Percentiles rank a stretch among this genome's conserved stretches.
phyloP scores from a whole-genome alignment of 257 asterid genomes.

The Rehmannia glutinosa region DNA sequence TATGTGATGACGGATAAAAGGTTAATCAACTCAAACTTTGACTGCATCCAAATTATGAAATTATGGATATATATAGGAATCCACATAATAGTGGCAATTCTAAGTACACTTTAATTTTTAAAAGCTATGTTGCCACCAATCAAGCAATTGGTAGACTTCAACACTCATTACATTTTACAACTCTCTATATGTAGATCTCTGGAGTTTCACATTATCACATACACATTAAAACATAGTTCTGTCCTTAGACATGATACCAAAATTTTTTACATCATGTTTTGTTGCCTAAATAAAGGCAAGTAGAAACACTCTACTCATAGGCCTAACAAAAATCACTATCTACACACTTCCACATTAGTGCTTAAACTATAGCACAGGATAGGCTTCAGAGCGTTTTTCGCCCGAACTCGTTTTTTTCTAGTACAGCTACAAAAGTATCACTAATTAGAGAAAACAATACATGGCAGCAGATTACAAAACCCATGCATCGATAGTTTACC shows the following conservation, averaged over 20 bases:
- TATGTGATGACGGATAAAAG: too few species aligned
- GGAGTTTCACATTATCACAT: not conserved
- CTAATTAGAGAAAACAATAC: not conserved
- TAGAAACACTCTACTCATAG: not conserved
- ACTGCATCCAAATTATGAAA: too few species aligned
- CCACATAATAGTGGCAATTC: too few species aligned
- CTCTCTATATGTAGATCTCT: not conserved
- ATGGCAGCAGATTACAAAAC: too few species aligned
- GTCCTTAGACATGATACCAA: constrained; percentile 1
- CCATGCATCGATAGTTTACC: not conserved
- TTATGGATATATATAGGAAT: too few species aligned
- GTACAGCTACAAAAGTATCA: not conserved
- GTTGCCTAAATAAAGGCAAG: not conserved
- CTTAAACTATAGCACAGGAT: not conserved
- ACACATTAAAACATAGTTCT: too few species aligned
- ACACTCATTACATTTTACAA: not conserved
- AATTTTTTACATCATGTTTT: constrained; percentile 8
- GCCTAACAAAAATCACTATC: constrained; percentile 4
- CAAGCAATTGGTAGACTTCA: not conserved
- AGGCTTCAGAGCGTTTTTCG: constrained; percentile 8
- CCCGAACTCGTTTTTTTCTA: not conserved
- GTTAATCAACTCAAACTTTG: too few species aligned
- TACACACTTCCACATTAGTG: not conserved
- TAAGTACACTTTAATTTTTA: too few species aligned
- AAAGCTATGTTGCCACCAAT: too few species aligned